Evolutionary conservation across 2,329 filamentous ascomycete genomes (phyloP), one percentile per base, ranked within the genome.

Genomic region (Fusarium virguliforme): DNA sequence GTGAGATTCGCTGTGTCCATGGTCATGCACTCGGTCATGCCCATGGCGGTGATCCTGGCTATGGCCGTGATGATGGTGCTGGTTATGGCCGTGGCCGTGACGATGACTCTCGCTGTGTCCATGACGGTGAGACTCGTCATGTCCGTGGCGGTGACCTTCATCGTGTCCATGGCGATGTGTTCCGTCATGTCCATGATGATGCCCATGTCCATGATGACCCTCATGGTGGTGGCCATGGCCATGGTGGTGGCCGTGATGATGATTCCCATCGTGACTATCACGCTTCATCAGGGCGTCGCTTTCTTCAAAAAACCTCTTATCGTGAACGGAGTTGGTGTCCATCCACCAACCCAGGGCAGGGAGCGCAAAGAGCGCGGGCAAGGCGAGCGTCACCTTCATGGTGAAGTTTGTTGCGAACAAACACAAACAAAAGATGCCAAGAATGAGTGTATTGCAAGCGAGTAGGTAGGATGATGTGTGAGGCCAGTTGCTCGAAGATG

Each of bases 321-420:
- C 18, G 18, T 18, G 18, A 18, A 18, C 18, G 18, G 18, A 18
- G 18, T 18, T 18, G 18, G 18, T 18, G 18, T 18, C 18, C 18
- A 18, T 18, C 18, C 18, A 18, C 18, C 18, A 18, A 15, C 34
- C 61, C 22, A 63, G 54, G 22, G 43, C 64, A 15, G 75, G 70
- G 10, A 67, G 24, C 41, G 67, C 75, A 55, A 70, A 71, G 59
- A 78, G 65, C 54, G 67, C 69, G 35, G 71, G 40, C 10, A 76
- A 24, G 24, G 71, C 71, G 18, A 77, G 22, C 9, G 60, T 66
- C 43, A 75, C 54, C 64, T 64, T 76, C 76, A 78, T 78, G 41
- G 13, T 70, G 51, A 60, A 35, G 30, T 18, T 34, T 18, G 18
- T 38, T 13, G 6, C 38, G 6, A 48, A 48, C 43, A 48, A 41